These are phyloP conservation scores for Vicia villosa DNA, from an alignment of 306 rosid species.

Conservation along the genomic window DNA sequence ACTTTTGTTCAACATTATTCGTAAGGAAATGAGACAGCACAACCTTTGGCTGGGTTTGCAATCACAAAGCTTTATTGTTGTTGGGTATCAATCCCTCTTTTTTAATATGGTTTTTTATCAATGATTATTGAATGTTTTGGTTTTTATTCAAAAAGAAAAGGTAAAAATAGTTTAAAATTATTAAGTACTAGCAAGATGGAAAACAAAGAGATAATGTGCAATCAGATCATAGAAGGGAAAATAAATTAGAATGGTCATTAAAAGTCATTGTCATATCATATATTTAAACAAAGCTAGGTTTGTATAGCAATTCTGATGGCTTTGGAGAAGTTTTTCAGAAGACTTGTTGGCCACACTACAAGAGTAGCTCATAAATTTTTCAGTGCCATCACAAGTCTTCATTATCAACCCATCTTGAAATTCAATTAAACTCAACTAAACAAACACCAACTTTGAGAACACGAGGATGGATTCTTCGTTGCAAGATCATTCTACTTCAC, in stretches of 20 bases:
- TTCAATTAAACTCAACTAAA: slow-evolving; percentile 38
- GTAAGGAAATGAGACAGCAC: too few relatives aligned
- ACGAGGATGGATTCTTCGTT: slow-evolving; percentile 30
- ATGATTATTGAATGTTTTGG: too few relatives aligned
- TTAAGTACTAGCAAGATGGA: too few relatives aligned
- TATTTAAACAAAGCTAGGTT: slow-evolving; percentile 29
- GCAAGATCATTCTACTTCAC: slow-evolving; percentile 79
- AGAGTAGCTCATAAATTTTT: slow-evolving; percentile 35
- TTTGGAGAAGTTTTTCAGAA: slow-evolving; percentile 21
- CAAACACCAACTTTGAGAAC: slow-evolving; percentile 32
- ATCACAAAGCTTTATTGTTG: too few relatives aligned
- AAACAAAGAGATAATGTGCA: background rate
- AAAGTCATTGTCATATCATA: slow-evolving; percentile 8
- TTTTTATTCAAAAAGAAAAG: too few relatives aligned
- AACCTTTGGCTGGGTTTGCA: too few relatives aligned
- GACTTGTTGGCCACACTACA: slow-evolving; percentile 30
- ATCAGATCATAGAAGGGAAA: background rate
- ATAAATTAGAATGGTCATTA: background rate
- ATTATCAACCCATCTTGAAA: slow-evolving; percentile 22
- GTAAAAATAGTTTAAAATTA: too few relatives aligned
- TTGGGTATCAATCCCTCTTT: too few relatives aligned
- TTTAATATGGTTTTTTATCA: too few relatives aligned
- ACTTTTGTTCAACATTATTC: too few relatives aligned
- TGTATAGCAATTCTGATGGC: slow-evolving; percentile 23
- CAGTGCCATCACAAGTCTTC: slow-evolving; percentile 21